Evolutionary conservation across 352 stramenopile species (phyloP).

Genomic region (Saprolegnia parasitica): DNA sequence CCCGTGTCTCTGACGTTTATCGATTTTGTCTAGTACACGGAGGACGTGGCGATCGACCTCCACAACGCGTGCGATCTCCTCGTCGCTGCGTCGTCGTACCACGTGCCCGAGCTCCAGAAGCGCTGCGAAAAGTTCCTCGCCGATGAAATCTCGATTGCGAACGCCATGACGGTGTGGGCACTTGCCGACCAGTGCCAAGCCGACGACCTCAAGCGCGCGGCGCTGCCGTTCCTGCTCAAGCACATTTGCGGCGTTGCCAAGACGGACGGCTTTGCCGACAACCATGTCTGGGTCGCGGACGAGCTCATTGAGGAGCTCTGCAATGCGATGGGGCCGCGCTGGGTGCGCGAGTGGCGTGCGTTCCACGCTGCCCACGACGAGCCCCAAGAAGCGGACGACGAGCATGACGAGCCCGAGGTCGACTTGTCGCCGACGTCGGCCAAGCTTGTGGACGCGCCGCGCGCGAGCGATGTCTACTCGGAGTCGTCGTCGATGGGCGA

Average conservation of each 20-base stretch:
- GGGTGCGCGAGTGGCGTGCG: constrained; percentile 5
- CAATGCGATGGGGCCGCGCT: constrained; percentile 17
- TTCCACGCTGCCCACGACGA: not conserved
- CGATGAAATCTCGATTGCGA: constrained; percentile 72
- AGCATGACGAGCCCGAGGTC: not conserved
- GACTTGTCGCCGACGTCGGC: not conserved
- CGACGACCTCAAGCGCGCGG: constrained; percentile 80
- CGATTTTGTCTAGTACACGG: constrained; percentile 88
- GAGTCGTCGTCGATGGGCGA: constrained; percentile 22
- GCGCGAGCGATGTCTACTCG: constrained; percentile 3
- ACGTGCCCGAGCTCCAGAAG: constrained; percentile 81
- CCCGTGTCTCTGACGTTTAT: too few relatives aligned
- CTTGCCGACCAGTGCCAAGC: constrained; percentile 75
- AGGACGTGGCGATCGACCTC: constrained; percentile 77
- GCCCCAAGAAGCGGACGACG: not conserved
- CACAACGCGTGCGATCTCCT: constrained; percentile 79
- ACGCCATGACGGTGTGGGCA: constrained; percentile 70
- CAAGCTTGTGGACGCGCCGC: not conserved
- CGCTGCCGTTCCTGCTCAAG: constrained; percentile 78
- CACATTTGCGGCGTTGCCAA: constrained; percentile 79
- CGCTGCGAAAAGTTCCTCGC: constrained; percentile 75
- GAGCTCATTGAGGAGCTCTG: constrained; percentile 22
- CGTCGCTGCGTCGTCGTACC: constrained; percentile 73
- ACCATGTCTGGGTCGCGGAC: constrained; percentile 12
- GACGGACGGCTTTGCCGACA: constrained; percentile 10